Evolutionary conservation across 2,329 filamentous ascomycete species (phyloP).

Genomic region (Cordyceps cicadae): DNA sequence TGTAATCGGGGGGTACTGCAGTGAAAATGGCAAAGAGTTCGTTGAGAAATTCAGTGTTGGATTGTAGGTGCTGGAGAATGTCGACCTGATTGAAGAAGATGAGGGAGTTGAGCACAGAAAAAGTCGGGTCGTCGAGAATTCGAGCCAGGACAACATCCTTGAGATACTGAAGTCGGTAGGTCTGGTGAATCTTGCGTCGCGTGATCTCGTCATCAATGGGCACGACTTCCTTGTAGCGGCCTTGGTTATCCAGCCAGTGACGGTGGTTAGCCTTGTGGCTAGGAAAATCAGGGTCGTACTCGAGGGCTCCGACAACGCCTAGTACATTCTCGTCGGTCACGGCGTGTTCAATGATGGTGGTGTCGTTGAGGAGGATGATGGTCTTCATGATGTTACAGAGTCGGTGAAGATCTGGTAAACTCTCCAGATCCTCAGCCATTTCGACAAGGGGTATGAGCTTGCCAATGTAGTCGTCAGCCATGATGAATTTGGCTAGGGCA

Average conservation of each 20-base stretch:
- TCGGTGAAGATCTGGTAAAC: conserved; percentile 74
- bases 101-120: conserved; percentile 91
- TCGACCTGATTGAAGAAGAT: conserved; percentile 99
- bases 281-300: conserved; percentile 97
- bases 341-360: conserved; percentile 84
- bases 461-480: conserved; percentile 76
- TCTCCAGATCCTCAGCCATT: conserved; percentile 86
- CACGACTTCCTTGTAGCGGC: conserved; percentile 93
- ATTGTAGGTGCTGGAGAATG: conserved; percentile 90
- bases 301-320: conserved; percentile 88
- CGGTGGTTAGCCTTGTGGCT: conserved; percentile 96
- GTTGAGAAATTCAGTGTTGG: conserved; percentile 66
- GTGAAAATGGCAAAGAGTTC: conserved; percentile 85
- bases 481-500: conserved; percentile 77
- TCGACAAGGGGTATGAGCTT: conserved; percentile 81
- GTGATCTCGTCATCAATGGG: conserved; percentile 77
- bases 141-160: conserved; percentile 97
- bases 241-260: conserved; percentile 81
- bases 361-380: conserved; percentile 90
- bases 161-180: conserved; percentile 89
- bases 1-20: conserved; percentile 52
- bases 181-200: conserved; percentile 87
- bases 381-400: conserved; percentile 98
- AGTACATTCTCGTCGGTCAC: conserved; percentile 84
- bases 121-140: conserved; percentile 94